Base-by-base conservation (phyloP, 139 green algal species). In the Protoeuglena noctilucae region DNA sequence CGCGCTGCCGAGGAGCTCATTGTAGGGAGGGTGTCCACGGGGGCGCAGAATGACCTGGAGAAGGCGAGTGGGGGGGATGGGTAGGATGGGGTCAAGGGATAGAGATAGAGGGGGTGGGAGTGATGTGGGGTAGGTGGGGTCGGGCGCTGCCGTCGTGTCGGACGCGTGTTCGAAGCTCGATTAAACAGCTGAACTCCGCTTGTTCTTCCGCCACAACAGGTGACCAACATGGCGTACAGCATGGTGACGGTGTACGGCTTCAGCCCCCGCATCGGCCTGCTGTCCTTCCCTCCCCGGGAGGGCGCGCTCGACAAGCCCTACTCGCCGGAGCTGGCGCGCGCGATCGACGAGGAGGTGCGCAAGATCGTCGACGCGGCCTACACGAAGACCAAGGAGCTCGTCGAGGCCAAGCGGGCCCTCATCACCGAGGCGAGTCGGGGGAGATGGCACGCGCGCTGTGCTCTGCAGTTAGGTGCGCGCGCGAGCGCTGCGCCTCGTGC, bases 1-100 rank as follows among this genome's bases (percentile, higher is more conserved):
- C 77, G 91, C 0, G 91, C 86, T 9, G 85, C 91, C 1, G 91
- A 99, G 74, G 69, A 96, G 64, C 72, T 99, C 40, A 80, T 99
- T 71, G 70, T 99, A 28, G 92, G 92, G 24, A 87, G 82, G 59
- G 94, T 99, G 56, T 93, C 76, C 51, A 97, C 91, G 14, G 85
- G 86, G 21, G 92, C 92, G 1, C 87, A 96, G 65, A 99, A 99
- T 58, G 92, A 99, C 72, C 72, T 99, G 65, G 89, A 99, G 72
- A 80, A 83, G 30, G n/a, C n/a, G n/a, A n/a, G n/a, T n/a, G n/a
- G n/a, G n/a, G n/a, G n/a, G n/a, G n/a, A n/a, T n/a, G n/a, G n/a
- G n/a, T n/a, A n/a, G n/a, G n/a, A n/a, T n/a, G n/a, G n/a, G n/a
- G n/a, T n/a, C n/a, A n/a, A n/a, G n/a, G n/a, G n/a, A n/a, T n/a